A percentile compares a stretch with the other conserved stretches of the same genome.
These are phyloP conservation scores for Phaeophleospora eucalypticola DNA, from an alignment of 2,329 filamentous ascomycete species.

Conservation along the genomic window DNA sequence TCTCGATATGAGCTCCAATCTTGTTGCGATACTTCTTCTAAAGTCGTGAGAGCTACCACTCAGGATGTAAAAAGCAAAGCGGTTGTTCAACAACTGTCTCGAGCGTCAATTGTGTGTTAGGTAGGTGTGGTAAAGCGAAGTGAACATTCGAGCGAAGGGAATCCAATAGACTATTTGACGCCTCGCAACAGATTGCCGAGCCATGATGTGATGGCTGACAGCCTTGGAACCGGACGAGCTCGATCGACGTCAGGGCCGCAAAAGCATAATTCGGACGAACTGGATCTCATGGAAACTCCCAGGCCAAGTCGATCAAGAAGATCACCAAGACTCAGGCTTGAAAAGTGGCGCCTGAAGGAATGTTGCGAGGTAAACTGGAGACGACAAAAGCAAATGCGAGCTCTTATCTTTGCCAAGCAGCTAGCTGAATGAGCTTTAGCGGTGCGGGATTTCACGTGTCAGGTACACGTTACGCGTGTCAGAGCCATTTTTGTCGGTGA, in stretches of 20 bases:
- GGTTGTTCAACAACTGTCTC: too few relatives aligned
- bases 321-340: too few relatives aligned
- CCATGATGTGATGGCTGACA: slow-evolving; percentile 7
- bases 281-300: background rate
- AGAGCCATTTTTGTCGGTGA: background rate
- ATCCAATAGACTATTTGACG: background rate
- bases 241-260: slow-evolving; percentile 4
- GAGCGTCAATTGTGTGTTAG: too few relatives aligned
- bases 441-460: background rate
- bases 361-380: background rate
- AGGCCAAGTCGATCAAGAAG: too few relatives aligned
- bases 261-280: slow-evolving; percentile 2
- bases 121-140: too few relatives aligned
- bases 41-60: too few relatives aligned
- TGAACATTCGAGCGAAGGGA: too few relatives aligned
- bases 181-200: slow-evolving; percentile 1
- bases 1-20: background rate
- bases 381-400: slow-evolving; percentile 1
- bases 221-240: slow-evolving; percentile 1
- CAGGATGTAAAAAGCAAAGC: too few relatives aligned
- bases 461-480: background rate
- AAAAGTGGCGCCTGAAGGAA: background rate
- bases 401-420: slow-evolving; percentile 4
- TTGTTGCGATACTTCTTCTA: too few relatives aligned
- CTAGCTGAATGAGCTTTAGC: background rate